Evolutionary conservation across 2,329 filamentous ascomycete species (phyloP), one percentile per base, ranked within the genome.

Genomic region (Penicillium hordei): DNA sequence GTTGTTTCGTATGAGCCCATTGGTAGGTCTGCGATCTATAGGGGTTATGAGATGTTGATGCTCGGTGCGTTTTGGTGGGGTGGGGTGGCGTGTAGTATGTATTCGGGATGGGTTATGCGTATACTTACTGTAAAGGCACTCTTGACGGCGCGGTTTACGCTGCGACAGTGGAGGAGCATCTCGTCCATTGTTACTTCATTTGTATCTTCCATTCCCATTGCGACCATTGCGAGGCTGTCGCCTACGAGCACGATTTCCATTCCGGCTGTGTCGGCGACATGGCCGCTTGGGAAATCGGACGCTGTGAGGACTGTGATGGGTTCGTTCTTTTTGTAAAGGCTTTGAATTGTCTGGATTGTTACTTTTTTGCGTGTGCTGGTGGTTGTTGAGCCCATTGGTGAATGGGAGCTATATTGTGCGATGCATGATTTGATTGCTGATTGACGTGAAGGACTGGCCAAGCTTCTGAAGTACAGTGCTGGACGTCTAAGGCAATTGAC

Each of bases 1-100:
- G 88, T 86, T 58, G 97, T 84, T 76, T 99, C 93, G 76, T 97
- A 97, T 4, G 87, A 91, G 6, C 93, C 93, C 93, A 99, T 97
- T 19, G 93, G 93, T 52, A 99, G 79, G 77, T 99, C 93, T 52
- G 91, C 93, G 59, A 97, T 80, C 89, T 93, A 44, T 25, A 27
- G 3, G 3, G 19, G 19, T 12, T 48, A 21, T 48, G 45, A 48
- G 45, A 45, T 31, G 9, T 9, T 42, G 21, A 27, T n/a, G 15
- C 5, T 25, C 25, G 23, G 10, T 43, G 23, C 5, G 0, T n/a
- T 10, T 23, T 23, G 31, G 5, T 15, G 17, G 43, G 15, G 40
- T 17, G 40, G n/a, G n/a, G 42, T 17, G 21, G 10, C 3, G 43
- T 15, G n/a, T 15, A 21, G 44, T 23, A 17, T 48, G 15, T 27